Percentiles rank a stretch among this genome's conserved stretches.
phyloP scores from a whole-genome alignment of 192 early-diverging fungal species.

The Backusella macrospora region DNA sequence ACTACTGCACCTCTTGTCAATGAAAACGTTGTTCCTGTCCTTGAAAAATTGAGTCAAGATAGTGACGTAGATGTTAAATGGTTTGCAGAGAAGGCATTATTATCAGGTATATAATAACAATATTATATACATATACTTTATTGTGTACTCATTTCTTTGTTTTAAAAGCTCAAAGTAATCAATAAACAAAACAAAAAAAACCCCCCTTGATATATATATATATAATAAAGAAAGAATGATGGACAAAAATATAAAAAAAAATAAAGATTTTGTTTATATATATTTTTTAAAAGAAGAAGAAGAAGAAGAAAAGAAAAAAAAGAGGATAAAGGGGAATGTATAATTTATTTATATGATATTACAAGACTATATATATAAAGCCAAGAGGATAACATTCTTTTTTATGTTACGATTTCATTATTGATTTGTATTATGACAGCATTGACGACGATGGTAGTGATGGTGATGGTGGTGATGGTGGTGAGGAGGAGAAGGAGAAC shows the following conservation, averaged over 20 bases:
- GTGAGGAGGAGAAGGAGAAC: no score
- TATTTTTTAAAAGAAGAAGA: neutral
- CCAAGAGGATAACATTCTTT: neutral
- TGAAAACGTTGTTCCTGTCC: constrained; percentile 76
- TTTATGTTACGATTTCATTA: neutral
- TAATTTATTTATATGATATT: no score
- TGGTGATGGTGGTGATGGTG: neutral
- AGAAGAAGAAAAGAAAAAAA: no score
- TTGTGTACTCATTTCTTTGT: neutral
- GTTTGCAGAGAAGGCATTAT: constrained; percentile 83
- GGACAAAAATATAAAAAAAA: neutral
- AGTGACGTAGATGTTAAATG: constrained; percentile 91
- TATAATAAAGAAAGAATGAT: neutral
- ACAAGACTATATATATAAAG: no score
- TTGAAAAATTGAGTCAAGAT: constrained; percentile 86
- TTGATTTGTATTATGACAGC: neutral
- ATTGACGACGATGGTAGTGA: neutral
- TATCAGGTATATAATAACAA: constrained; percentile 38
- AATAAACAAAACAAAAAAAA: neutral
- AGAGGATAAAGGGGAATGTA: no score
- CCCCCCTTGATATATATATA: neutral
- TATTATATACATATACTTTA: neutral
- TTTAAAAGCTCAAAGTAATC: constrained; percentile 3
- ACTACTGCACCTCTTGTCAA: constrained; percentile 64
- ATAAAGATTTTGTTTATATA: neutral